A percentile compares a stretch with the other conserved stretches of the same genome.
Conservation (phyloP, 257 asterid genomes). For the Lycium ferocissimum region DNA sequence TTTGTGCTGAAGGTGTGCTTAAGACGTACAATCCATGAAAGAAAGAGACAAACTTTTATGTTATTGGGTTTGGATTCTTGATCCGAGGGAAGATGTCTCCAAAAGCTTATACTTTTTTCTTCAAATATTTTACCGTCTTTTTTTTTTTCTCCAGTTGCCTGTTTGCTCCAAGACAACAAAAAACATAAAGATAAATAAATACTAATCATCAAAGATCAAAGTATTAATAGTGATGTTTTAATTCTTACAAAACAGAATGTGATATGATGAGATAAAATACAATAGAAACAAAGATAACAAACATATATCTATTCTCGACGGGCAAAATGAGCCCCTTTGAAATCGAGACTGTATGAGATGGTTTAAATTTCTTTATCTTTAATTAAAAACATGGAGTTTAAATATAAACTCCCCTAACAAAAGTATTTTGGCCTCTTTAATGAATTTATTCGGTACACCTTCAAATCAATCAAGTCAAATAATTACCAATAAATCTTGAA, state of each 20-base stretch:
- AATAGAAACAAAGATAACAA: too few relatives aligned
- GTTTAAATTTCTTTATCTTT: background rate
- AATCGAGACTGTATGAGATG: background rate
- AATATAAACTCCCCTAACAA: background rate
- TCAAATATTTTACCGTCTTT: background rate
- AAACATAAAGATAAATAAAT: background rate
- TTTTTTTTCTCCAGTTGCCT: background rate
- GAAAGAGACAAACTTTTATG: slow-evolving; percentile 11
- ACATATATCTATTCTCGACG: too few relatives aligned
- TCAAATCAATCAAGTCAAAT: too few relatives aligned
- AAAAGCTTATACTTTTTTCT: background rate
- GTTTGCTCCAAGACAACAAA: background rate
- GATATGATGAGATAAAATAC: too few relatives aligned
- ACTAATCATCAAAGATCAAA: background rate
- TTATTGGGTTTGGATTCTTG: background rate
- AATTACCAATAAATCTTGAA: too few relatives aligned
- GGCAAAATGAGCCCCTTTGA: too few relatives aligned
- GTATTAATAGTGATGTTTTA: too few relatives aligned
- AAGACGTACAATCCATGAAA: slow-evolving; percentile 26
- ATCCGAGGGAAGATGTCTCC: background rate
- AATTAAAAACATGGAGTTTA: too few relatives aligned
- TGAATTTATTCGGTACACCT: background rate
- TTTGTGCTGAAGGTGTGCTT: slow-evolving; percentile 26
- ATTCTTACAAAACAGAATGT: too few relatives aligned
- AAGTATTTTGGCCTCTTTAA: background rate